Base-by-base conservation (phyloP, 441 rosid species). In the Lepidium campestre region DNA sequence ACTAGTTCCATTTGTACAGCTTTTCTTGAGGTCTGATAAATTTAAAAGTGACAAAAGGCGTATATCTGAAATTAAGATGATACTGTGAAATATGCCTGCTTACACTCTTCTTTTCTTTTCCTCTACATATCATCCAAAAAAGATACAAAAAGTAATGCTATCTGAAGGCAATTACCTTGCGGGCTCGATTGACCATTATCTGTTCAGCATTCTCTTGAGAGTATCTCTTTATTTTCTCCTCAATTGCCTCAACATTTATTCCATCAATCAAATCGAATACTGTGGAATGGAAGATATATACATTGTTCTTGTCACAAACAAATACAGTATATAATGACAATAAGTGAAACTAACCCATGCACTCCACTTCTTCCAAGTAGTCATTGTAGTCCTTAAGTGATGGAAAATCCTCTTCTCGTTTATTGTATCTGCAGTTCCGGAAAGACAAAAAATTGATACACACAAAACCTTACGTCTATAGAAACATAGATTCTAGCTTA, bases 341-440 rank as follows among this genome's bases (percentile, higher is more conserved):
- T 14, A 66, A 36, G 68, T 61, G 62, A 53, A 55, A 75, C 93
- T 57, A 73, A 91, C 99, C 76, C 94, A 94, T 91, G 62, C 89
- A 89, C 82, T 94, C 99, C 45, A 91, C 97, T 76, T 89, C 92
- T 78, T 94, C 99, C 83, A 91, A 81, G 79, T 86, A 91, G 81
- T 94, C 96, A 77, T 91, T 91, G 77, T 91, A 94, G 67, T 89
- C 97, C 56, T 29, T 79, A 70, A 89, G 54, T 42, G 90, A 83
- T 20, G 88, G 77, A 63, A 91, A 94, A 79, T 89, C 97, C 6
- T 91, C 96, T 78, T 88, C 91, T 68, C 94, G 80, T 81, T 81
- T 94, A 72, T 91, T 94, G 78, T 62, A 94, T 82, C 99, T 94
- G 47, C 52, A 69, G 35, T 39, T 6, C 55, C 56, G 4, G 17